Conservation (phyloP, 805 yeast species). For the Zygoascus ofunaensis region DNA sequence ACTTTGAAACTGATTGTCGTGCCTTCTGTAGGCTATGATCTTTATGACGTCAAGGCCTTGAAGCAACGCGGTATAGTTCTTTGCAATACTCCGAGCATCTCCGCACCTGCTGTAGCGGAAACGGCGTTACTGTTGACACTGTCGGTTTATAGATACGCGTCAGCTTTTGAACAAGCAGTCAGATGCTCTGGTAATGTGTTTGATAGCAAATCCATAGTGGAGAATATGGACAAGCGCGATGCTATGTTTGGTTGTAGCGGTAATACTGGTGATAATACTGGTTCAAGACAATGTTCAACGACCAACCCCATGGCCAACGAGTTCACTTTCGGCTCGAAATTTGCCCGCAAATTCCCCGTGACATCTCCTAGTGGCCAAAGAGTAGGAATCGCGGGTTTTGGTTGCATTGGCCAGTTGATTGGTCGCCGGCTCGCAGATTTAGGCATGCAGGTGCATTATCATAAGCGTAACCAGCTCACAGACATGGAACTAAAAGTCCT, state of each 20-base stretch:
- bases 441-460: slow-evolving; percentile 56
- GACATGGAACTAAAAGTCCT: slow-evolving; percentile 27
- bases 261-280: not conserved
- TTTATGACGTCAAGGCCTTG: slow-evolving; percentile 39
- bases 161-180: slow-evolving; percentile 34
- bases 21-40: slow-evolving; percentile 56
- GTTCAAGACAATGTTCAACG: not conserved
- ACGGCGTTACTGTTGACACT: slow-evolving; percentile 51
- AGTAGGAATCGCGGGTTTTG: slow-evolving; percentile 63
- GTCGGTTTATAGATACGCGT: slow-evolving; percentile 50
- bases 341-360: slow-evolving; percentile 33
- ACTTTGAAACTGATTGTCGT: slow-evolving; percentile 41
- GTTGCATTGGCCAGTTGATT: slow-evolving; percentile 58
- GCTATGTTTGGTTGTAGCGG: not conserved
- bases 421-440: slow-evolving; percentile 46
- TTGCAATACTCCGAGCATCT: slow-evolving; percentile 44
- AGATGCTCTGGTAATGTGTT: not conserved
- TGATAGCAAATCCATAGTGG: not conserved
- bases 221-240: not conserved
- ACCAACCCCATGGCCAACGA: not conserved
- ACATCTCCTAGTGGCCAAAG: slow-evolving; percentile 49
- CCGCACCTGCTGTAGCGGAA: slow-evolving; percentile 71
- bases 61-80: slow-evolving; percentile 39
- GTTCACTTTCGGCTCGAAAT: slow-evolving; percentile 34
- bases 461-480: slow-evolving; percentile 42